A percentile compares a stretch with the other conserved stretches of the same genome.
Conservation (phyloP, 805 yeast genomes). For the Starmerella roubikii region DNA sequence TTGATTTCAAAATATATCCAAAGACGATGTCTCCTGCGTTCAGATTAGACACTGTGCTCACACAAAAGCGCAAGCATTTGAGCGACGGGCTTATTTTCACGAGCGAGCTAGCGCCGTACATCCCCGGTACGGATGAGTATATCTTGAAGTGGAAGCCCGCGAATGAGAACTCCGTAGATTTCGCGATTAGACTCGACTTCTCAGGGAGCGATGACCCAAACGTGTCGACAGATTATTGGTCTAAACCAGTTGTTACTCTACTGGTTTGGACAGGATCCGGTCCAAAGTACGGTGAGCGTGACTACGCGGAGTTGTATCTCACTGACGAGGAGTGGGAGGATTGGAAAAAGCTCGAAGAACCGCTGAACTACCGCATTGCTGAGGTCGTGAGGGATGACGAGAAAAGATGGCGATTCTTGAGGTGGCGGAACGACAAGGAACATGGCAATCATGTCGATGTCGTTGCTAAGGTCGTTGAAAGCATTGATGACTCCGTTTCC, state of each 20-base stretch:
- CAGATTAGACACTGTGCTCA: slow-evolving; percentile 60
- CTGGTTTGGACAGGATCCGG: slow-evolving; percentile 53
- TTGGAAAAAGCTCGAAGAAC: slow-evolving; percentile 56
- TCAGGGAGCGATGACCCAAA: slow-evolving; percentile 50
- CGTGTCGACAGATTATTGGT: slow-evolving; percentile 41
- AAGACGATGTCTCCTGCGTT: slow-evolving; percentile 80
- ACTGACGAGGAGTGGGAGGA: slow-evolving; percentile 69
- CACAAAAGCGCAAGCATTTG: slow-evolving; percentile 64
- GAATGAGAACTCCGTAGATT: slow-evolving; percentile 87
- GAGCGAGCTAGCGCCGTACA: slow-evolving; percentile 75
- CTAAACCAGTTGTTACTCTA: slow-evolving; percentile 55
- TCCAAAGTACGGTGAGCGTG: slow-evolving; percentile 36
- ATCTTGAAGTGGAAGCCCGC: slow-evolving; percentile 95
- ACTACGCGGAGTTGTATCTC: slow-evolving; percentile 50
- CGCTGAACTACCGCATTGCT: slow-evolving; percentile 75
- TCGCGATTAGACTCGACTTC: slow-evolving; percentile 52
- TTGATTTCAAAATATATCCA: slow-evolving; percentile 76
- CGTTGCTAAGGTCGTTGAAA: slow-evolving; percentile 67
- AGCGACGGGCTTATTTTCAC: slow-evolving; percentile 93
- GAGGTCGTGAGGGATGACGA: slow-evolving; percentile 62
- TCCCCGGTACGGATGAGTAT: slow-evolving; percentile 75
- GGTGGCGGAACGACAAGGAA: slow-evolving; percentile 87
- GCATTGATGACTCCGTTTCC: slow-evolving; percentile 75
- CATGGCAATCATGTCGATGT: slow-evolving; percentile 76
- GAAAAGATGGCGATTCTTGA: slow-evolving; percentile 66